Conservation (phyloP, 2,329 filamentous ascomycete genomes). For the Pyricularia grisea region DNA sequence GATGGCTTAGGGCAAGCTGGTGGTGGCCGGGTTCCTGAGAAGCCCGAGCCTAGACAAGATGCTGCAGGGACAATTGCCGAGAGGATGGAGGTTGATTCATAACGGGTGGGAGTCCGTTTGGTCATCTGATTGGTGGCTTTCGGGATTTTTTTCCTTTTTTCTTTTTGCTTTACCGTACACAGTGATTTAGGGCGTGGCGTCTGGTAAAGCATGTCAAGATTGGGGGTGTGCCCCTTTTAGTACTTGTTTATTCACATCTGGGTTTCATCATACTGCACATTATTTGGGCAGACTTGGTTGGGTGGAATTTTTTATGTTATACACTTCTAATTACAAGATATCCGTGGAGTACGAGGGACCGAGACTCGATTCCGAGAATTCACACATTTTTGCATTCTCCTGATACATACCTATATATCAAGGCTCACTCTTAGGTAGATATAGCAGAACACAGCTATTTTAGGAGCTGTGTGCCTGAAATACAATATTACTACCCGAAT, state of each 20-base stretch:
- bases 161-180: not conserved
- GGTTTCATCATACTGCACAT: not conserved
- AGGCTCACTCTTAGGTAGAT: not conserved
- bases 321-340: not conserved
- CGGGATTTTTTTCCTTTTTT: not conserved
- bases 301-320: not conserved
- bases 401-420: not conserved
- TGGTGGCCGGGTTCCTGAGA: not conserved
- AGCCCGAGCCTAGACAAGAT: conserved; percentile 2
- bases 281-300: not conserved
- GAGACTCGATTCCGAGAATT: not conserved
- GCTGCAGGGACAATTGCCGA: conserved; percentile 5
- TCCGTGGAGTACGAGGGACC: not conserved
- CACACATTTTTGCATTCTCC: not conserved
- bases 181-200: not conserved
- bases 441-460: not conserved
- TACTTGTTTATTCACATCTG: not conserved
- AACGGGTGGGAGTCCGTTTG: not conserved
- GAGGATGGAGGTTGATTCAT: conserved; percentile 9
- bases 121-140: not conserved
- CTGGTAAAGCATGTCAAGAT: not conserved
- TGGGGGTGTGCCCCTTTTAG: not conserved
- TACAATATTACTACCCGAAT: not conserved
- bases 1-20: not conserved
- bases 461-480: not conserved